Conservation (phyloP, 306 rosid species). For the Geum urbanum region DNA sequence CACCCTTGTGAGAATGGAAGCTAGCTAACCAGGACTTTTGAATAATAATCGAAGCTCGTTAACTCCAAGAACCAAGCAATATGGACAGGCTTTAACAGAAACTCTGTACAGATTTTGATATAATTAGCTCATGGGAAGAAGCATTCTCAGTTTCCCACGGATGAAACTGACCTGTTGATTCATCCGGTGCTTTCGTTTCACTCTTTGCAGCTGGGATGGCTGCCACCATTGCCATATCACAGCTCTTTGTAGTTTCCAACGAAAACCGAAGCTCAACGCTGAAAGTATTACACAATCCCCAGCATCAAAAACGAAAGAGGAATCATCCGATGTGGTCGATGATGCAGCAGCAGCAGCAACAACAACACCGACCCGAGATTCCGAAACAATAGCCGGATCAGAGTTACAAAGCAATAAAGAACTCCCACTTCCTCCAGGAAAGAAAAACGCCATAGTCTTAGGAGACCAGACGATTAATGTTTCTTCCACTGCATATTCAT, state of each 20-base stretch:
- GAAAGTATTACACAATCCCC: background rate
- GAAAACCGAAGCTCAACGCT: constrained; percentile 17
- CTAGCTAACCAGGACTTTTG: background rate
- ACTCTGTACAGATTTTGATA: constrained; percentile 13
- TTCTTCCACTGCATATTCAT: background rate
- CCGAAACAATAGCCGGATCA: constrained; percentile 9
- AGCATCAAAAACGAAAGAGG: background rate
- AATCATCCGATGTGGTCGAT: background rate
- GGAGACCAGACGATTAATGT: background rate
- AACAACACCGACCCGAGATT: constrained; percentile 3
- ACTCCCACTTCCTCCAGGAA: constrained; percentile 58
- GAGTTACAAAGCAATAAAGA: constrained; percentile 27
- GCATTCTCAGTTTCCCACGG: constrained; percentile 36
- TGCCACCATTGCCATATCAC: constrained; percentile 53
- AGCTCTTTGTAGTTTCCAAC: constrained; percentile 42
- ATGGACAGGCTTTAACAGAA: background rate
- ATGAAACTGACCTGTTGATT: constrained; percentile 28
- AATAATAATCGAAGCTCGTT: background rate
- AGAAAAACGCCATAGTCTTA: constrained; percentile 23
- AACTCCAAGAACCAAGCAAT: background rate
- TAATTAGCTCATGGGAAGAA: constrained; percentile 60
- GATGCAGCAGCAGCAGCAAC: constrained; percentile 5
- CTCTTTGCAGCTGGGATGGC: constrained; percentile 43
- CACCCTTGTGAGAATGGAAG: constrained; percentile 9
- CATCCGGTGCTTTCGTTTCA: constrained; percentile 44